Evolutionary conservation across 2,329 filamentous ascomycete species (phyloP).

Genomic region (Fusarium lateritium): DNA sequence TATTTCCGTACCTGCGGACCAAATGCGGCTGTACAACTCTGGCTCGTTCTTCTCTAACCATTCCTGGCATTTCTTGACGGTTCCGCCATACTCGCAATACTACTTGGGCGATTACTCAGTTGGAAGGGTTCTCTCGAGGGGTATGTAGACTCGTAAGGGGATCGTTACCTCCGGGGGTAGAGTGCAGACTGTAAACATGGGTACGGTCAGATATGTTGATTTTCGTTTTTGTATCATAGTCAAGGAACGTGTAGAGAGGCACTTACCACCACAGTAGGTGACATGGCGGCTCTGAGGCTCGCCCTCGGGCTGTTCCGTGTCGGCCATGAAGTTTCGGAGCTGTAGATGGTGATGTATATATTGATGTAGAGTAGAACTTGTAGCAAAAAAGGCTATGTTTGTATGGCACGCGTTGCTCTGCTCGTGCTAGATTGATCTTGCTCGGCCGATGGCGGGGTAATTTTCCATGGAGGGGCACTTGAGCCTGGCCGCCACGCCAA

Average conservation of each 20-base stretch:
- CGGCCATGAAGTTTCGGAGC: slow-evolving; percentile 62
- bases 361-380: slow-evolving; percentile 7
- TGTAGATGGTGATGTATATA: slow-evolving; percentile 20
- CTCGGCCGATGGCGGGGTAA: slow-evolving; percentile 55
- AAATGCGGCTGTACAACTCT: slow-evolving; percentile 82
- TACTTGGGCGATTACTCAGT: slow-evolving; percentile 60
- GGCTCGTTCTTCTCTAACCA: slow-evolving; percentile 87
- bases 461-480: slow-evolving; percentile 51
- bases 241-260: background rate
- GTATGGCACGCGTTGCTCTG: slow-evolving; percentile 48
- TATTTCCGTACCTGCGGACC: slow-evolving; percentile 80
- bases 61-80: slow-evolving; percentile 95
- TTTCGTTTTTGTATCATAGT: slow-evolving; percentile 22
- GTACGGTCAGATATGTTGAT: slow-evolving; percentile 31
- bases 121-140: slow-evolving; percentile 22
- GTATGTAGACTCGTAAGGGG: slow-evolving; percentile 12
- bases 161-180: slow-evolving; percentile 73
- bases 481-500: slow-evolving; percentile 5
- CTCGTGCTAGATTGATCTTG: slow-evolving; percentile 31
- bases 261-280: slow-evolving; percentile 72
- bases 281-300: slow-evolving; percentile 68
- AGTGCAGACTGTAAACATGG: slow-evolving; percentile 68
- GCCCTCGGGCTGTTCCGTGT: slow-evolving; percentile 64
- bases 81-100: slow-evolving; percentile 99
- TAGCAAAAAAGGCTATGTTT: slow-evolving; percentile 37